Base-by-base conservation (phyloP, 1,139 yeast species). In the Pichia sp. region DNA sequence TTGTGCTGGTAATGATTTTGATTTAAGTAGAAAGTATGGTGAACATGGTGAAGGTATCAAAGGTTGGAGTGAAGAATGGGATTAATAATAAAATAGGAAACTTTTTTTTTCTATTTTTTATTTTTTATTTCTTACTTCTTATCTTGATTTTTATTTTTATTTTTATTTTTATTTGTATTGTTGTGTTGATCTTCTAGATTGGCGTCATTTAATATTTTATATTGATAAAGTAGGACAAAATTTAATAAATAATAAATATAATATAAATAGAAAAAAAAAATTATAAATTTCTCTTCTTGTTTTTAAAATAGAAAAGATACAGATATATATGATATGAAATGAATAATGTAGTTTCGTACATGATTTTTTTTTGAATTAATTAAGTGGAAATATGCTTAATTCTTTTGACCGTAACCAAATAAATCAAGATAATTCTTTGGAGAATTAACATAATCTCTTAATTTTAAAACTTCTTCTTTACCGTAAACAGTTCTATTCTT, bases 41-140 rank as follows among this genome's bases (percentile, higher is more conserved):
- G 72, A 78, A 1, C 64, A 70, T 7, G 82, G 82, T 26, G 79
- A 74, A 50, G 81, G 75, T 57, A 76, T 77, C 28, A 71, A 73
- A 35, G 82, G 82, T 1, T 76, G 79, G 76, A 32, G 35, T 29
- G 49, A 45, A 34, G 45, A 38, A 28, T 47, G 45, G 41, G 28
- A 33, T 33, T 33, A 7, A 8, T 28, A 11, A 7, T 9, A 11
- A 9, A 7, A 28, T 7, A 9, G n/a, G 12, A 26, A 26, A n/a
- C n/a, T n/a, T n/a, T n/a, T n/a, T n/a, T n/a, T n/a, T n/a, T n/a
- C n/a, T n/a, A n/a, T n/a, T n/a, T 26, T 26, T 6, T 6, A 6
- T 26, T 28, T 28, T 28, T 28, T 28, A 8, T 30, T n/a, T n/a
- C 22, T 30, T 30, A n/a, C 22, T 30, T 30, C 23, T 33, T 16